These are phyloP conservation scores for Scenedesmus sp. DNA, from an alignment of 163 green algal species.

Conservation along the genomic window DNA sequence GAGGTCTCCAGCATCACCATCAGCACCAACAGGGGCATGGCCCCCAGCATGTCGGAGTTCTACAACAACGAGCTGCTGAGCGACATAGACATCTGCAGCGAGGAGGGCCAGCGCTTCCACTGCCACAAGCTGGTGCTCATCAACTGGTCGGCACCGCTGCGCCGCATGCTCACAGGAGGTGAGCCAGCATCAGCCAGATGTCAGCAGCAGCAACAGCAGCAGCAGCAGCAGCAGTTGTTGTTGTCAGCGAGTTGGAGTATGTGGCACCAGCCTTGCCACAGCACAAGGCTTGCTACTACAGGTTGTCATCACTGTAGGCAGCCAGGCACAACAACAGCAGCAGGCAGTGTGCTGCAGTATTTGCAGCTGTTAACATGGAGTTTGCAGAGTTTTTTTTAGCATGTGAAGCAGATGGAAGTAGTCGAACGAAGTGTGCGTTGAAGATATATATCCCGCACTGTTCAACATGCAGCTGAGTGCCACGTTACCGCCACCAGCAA, in stretches of 20 bases:
- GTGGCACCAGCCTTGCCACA: neutral
- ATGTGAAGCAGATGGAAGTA: no score
- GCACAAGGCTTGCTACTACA: neutral
- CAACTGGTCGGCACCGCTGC: conserved; percentile 9
- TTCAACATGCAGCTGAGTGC: no score
- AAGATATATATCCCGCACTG: no score
- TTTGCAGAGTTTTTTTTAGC: no score
- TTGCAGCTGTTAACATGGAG: neutral
- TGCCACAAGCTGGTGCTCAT: conserved; percentile 43
- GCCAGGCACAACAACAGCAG: neutral
- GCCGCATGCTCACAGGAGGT: conserved; percentile 40
- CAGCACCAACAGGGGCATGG: conserved; percentile 31
- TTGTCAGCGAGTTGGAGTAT: neutral
- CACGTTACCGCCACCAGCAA: no score
- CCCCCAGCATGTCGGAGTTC: conserved; percentile 30
- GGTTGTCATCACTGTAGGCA: no score
- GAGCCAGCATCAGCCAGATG: neutral
- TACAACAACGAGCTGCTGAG: conserved; percentile 37
- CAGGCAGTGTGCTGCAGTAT: neutral
- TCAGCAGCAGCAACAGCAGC: neutral
- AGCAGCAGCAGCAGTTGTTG: neutral
- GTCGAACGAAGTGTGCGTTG: no score
- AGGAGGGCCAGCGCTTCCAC: conserved; percentile 19
- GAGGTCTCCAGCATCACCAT: conserved; percentile 29
- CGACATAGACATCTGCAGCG: conserved; percentile 36